Percentiles rank a stretch among this genome's conserved stretches.
Conservation (phyloP, 345 rosid species). For the Camelina neglecta region DNA sequence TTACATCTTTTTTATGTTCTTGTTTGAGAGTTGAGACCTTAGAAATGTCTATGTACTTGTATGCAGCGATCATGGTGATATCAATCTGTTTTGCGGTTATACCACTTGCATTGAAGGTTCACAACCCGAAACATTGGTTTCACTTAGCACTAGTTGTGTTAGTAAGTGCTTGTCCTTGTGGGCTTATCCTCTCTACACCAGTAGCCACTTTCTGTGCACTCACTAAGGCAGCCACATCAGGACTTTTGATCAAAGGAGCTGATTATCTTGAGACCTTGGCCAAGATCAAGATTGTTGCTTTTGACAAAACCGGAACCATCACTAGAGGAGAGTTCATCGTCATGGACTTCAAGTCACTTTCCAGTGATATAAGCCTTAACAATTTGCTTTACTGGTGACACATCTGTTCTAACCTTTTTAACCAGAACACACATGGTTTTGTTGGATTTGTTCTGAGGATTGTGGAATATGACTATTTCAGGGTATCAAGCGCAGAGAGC, state of each 20-base stretch:
- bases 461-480: conserved; percentile 25
- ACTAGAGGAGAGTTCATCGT: conserved; percentile 91
- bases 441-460: not conserved
- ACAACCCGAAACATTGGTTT: conserved; percentile 61
- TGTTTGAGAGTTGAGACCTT: not conserved
- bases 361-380: conserved; percentile 46
- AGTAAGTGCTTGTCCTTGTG: conserved; percentile 96
- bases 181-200: conserved; percentile 89
- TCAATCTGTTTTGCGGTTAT: conserved; percentile 56
- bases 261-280: conserved; percentile 78
- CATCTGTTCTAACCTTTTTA: not conserved
- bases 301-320: conserved; percentile 93
- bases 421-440: not conserved
- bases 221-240: conserved; percentile 78
- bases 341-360: conserved; percentile 58
- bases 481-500: conserved; percentile 93
- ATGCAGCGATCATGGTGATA: conserved; percentile 38
- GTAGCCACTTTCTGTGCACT: conserved; percentile 93
- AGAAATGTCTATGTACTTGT: not conserved
- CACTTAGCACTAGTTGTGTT: conserved; percentile 80
- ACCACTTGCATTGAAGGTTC: conserved; percentile 56
- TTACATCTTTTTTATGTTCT: not conserved
- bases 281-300: conserved; percentile 70
- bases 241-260: conserved; percentile 87
- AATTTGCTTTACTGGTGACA: conserved; percentile 73